phyloP scores from a whole-genome alignment of 2,329 filamentous ascomycete species.

The Sarocladium kiliense region DNA sequence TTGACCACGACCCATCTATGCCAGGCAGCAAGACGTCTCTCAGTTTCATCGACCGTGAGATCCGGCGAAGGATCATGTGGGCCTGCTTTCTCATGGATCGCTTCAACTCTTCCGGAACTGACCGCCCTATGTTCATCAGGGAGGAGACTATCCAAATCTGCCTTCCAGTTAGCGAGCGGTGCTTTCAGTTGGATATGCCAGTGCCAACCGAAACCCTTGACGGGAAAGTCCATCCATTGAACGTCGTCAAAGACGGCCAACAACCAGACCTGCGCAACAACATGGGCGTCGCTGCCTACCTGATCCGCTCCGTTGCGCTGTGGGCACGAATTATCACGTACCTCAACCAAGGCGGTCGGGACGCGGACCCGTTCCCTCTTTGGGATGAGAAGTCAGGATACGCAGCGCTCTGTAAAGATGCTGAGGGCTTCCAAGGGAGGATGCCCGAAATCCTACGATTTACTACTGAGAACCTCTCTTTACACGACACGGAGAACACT shows the following conservation, averaged over 20 bases:
- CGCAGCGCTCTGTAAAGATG: conserved; percentile 61
- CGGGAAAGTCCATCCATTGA: conserved; percentile 61
- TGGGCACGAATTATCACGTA: conserved; percentile 91
- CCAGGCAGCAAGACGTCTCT: conserved; percentile 59
- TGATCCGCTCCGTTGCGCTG: conserved; percentile 76
- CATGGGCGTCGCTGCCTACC: conserved; percentile 91
- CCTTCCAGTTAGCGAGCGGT: conserved; percentile 82
- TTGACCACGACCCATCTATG: conserved; percentile 74
- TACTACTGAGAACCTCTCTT: conserved; percentile 73
- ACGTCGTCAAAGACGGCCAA: conserved; percentile 53
- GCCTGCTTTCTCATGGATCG: conserved; percentile 96
- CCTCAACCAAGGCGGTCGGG: conserved; percentile 82
- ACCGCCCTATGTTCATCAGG: conserved; percentile 84
- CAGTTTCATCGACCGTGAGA: conserved; percentile 90
- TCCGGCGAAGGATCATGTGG: conserved; percentile 94
- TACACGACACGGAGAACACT: conserved; percentile 77
- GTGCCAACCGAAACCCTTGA: conserved; percentile 80
- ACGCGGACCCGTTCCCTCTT: conserved; percentile 69
- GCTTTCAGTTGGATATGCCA: conserved; percentile 87
- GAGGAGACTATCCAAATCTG: conserved; percentile 87
- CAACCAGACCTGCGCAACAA: conserved; percentile 67
- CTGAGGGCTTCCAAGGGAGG: conserved; percentile 62
- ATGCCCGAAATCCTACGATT: conserved; percentile 72
- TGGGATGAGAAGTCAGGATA: conserved; percentile 82
- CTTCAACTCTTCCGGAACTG: conserved; percentile 93